phyloP scores from a whole-genome alignment of 2,329 filamentous ascomycete genomes.

The Didymellaceae sp. region DNA sequence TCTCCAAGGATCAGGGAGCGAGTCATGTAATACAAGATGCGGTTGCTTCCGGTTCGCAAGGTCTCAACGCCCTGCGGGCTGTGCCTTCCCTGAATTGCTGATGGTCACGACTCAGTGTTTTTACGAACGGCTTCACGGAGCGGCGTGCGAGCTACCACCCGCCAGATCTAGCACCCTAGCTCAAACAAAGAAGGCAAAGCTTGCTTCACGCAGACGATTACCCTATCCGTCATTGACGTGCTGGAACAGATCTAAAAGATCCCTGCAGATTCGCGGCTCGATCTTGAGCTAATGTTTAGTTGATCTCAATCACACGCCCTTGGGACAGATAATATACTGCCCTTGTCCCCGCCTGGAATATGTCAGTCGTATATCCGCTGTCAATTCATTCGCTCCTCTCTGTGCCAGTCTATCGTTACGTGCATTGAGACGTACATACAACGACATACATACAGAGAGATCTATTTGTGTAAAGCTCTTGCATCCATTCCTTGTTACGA shows the following conservation, averaged over 20 bases:
- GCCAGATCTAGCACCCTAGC: conserved; percentile 30
- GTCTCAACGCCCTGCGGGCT: conserved; percentile 25
- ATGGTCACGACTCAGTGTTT: conserved; percentile 37
- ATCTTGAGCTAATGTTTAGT: conserved; percentile 40
- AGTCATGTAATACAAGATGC: conserved; percentile 32
- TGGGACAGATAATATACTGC: conserved; percentile 37
- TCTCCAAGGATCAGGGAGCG: conserved; percentile 30
- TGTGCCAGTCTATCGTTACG: conserved; percentile 8
- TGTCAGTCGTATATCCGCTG: conserved; percentile 15
- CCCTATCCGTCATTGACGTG: conserved; percentile 36
- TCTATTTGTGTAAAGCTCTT: conserved; percentile 4
- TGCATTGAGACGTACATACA: conserved; percentile 10
- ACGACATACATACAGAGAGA: conserved; percentile 5
- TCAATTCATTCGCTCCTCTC: conserved; percentile 13
- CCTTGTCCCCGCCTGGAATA: conserved; percentile 29
- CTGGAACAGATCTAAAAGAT: conserved; percentile 28
- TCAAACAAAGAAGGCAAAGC: conserved; percentile 29
- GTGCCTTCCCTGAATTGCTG: conserved; percentile 33
- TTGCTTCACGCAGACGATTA: conserved; percentile 38
- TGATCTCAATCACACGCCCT: conserved; percentile 38
- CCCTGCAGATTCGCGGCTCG: conserved; percentile 38
- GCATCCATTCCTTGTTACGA: conserved; percentile 6
- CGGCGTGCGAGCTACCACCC: conserved; percentile 29
- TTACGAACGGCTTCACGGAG: conserved; percentile 21
- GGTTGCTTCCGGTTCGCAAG: conserved; percentile 31